phyloP scores from a whole-genome alignment of 2,329 filamentous ascomycete species.

The Cladobotryum protrusum region DNA sequence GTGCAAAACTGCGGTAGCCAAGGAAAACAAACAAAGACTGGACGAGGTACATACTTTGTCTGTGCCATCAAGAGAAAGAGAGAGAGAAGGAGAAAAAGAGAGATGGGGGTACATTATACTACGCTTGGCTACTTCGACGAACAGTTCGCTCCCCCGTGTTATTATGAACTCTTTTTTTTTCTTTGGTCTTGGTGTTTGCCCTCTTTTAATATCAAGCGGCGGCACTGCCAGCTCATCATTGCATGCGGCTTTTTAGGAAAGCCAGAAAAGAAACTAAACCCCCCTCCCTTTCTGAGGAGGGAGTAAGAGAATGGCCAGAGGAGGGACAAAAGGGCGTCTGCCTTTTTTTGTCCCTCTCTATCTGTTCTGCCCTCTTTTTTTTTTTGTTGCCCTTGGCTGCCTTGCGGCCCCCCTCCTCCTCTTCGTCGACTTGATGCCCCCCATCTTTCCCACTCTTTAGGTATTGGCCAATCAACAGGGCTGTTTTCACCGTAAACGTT shows the following conservation, averaged over 20 bases:
- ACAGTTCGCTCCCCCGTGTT: constrained; percentile 6
- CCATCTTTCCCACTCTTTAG: not conserved
- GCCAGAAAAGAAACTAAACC: not conserved
- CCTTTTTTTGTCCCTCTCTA: constrained; percentile 8
- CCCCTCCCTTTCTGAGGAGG: not conserved
- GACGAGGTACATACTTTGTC: too few species aligned
- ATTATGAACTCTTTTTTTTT: not conserved
- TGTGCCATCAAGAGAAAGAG: too few species aligned
- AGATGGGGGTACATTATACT: too few species aligned
- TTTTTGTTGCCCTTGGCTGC: constrained; percentile 4
- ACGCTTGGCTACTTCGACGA: constrained; percentile 6
- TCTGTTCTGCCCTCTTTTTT: constrained; percentile 4
- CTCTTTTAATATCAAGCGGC: constrained; percentile 35
- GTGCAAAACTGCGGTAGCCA: too few species aligned
- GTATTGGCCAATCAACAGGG: constrained; percentile 8
- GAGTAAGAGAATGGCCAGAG: not conserved
- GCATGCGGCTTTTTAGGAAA: constrained; percentile 49
- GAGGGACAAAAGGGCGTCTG: constrained; percentile 8
- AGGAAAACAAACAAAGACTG: too few species aligned
- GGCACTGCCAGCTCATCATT: constrained; percentile 72
- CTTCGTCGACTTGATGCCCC: not conserved
- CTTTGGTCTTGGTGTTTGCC: not conserved
- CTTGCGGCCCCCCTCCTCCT: constrained; percentile 9
- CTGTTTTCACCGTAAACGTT: constrained; percentile 12
- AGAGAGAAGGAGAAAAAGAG: too few species aligned